These are phyloP conservation scores for Pleurotus ostreatus DNA, from an alignment of 768 basidiomycete genomes.

Conservation along the genomic window DNA sequence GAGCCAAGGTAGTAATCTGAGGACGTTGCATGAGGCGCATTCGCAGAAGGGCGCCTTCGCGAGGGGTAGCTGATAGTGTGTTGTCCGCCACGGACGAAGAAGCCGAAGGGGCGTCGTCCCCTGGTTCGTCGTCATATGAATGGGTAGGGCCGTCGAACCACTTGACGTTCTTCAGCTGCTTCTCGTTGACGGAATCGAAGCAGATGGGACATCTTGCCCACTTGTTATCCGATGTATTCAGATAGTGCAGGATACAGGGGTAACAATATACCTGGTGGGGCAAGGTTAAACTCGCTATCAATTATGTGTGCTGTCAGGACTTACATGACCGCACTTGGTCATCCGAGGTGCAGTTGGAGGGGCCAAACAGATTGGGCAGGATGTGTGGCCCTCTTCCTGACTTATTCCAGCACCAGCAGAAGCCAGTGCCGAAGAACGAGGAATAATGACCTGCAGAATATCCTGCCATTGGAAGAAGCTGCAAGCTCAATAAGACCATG, in stretches of 20 bases:
- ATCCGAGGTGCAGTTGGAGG: slow-evolving; percentile 86
- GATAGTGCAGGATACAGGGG: slow-evolving; percentile 89
- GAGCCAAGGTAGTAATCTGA: slow-evolving; percentile 89
- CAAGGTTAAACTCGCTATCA: slow-evolving; percentile 4
- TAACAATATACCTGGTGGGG: slow-evolving; percentile 81
- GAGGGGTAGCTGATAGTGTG: slow-evolving; percentile 35
- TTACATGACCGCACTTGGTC: slow-evolving; percentile 97
- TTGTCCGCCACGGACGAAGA: slow-evolving; percentile 34
- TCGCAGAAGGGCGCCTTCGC: slow-evolving; percentile 56
- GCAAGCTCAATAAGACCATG: slow-evolving; percentile 13
- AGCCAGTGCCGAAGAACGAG: slow-evolving; percentile 72
- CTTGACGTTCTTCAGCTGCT: slow-evolving; percentile 89
- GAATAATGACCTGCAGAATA: slow-evolving; percentile 91
- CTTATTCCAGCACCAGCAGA: slow-evolving; percentile 49
- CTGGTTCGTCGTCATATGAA: slow-evolving; percentile 24
- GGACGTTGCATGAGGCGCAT: slow-evolving; percentile 93
- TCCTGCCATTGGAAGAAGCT: slow-evolving; percentile 97
- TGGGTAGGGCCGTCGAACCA: slow-evolving; percentile 65
- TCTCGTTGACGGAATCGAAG: slow-evolving; percentile 87
- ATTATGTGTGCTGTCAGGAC: slow-evolving; percentile 28
- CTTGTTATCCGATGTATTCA: slow-evolving; percentile 81
- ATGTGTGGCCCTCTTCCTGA: slow-evolving; percentile 59
- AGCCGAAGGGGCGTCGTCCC: slow-evolving; percentile 29
- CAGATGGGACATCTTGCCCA: slow-evolving; percentile 96
- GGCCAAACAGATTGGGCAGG: slow-evolving; percentile 94